A percentile compares a stretch with the other conserved stretches of the same genome.
phyloP scores from a whole-genome alignment of 1,139 yeast genomes.

The Scheffersomyces illinoinensis region DNA sequence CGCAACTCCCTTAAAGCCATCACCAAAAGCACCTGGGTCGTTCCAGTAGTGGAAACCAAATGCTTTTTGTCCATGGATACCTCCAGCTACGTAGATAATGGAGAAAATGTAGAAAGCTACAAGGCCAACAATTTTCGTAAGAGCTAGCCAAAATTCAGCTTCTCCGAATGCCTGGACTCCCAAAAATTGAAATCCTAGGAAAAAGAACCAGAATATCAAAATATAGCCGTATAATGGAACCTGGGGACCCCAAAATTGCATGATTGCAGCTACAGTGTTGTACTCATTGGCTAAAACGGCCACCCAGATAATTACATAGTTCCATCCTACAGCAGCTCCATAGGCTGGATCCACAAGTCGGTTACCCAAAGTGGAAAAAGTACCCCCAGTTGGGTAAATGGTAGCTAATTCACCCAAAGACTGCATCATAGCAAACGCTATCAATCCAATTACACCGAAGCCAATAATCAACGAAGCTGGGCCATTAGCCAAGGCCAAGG shows the following conservation, averaged over 20 bases:
- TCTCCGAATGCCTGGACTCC: conserved; percentile 68
- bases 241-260: conserved; percentile 60
- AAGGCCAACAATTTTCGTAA: conserved; percentile 54
- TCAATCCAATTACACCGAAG: conserved; percentile 52
- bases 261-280: conserved; percentile 52
- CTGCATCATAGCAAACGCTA: conserved; percentile 59
- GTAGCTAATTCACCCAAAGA: conserved; percentile 60
- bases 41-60: conserved; percentile 55
- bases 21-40: conserved; percentile 47
- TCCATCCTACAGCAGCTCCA: conserved; percentile 65
- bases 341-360: conserved; percentile 57
- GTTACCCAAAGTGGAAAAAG: conserved; percentile 55
- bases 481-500: conserved; percentile 45
- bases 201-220: conserved; percentile 54
- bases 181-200: conserved; percentile 53
- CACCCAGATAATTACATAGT: conserved; percentile 61
- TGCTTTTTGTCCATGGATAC: conserved; percentile 53
- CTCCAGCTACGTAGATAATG: conserved; percentile 66
- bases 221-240: conserved; percentile 62
- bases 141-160: conserved; percentile 64
- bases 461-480: conserved; percentile 47
- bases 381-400: conserved; percentile 52
- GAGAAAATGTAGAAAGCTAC: conserved; percentile 60
- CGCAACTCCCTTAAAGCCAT: conserved; percentile 55
- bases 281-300: conserved; percentile 63